These are phyloP conservation scores for Cyclocybe aegerita DNA, from an alignment of 768 basidiomycete species.

Conservation along the genomic window DNA sequence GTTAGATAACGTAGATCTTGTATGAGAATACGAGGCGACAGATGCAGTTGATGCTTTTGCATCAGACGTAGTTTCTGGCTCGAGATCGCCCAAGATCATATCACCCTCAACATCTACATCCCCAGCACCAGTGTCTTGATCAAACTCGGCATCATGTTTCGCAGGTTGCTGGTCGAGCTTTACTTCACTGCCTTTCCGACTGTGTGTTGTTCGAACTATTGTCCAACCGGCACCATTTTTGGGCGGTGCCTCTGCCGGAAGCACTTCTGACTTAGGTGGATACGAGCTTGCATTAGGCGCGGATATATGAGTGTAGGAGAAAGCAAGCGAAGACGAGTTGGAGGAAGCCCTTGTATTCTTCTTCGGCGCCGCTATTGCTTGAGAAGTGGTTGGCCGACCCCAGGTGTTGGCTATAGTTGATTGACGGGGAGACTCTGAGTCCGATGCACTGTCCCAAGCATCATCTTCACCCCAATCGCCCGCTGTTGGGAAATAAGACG, in stretches of 20 bases:
- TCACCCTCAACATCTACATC: constrained; percentile 75
- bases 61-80: constrained; percentile 45
- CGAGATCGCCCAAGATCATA: constrained; percentile 77
- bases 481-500: constrained; percentile 41
- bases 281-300: constrained; percentile 78
- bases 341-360: constrained; percentile 48
- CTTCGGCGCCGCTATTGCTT: constrained; percentile 45
- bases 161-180: constrained; percentile 12
- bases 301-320: constrained; percentile 79
- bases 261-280: constrained; percentile 49
- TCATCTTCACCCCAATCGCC: constrained; percentile 84
- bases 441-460: constrained; percentile 83
- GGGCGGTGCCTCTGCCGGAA: constrained; percentile 29
- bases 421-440: constrained; percentile 67
- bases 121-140: constrained; percentile 29
- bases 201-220: constrained; percentile 52
- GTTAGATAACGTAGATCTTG: constrained; percentile 42
- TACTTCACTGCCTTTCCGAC: constrained; percentile 20
- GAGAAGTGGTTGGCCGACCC: constrained; percentile 33
- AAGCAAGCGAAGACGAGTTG: constrained; percentile 63
- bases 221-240: constrained; percentile 68
- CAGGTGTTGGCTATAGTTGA: constrained; percentile 49
- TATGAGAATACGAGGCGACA: constrained; percentile 32
- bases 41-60: constrained; percentile 22
- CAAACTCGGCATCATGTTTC: constrained; percentile 14